A percentile compares a stretch with the other conserved stretches of the same genome.
Evolutionary conservation across 768 basidiomycete genomes (phyloP).

Genomic region (Calocybe cyanea): DNA sequence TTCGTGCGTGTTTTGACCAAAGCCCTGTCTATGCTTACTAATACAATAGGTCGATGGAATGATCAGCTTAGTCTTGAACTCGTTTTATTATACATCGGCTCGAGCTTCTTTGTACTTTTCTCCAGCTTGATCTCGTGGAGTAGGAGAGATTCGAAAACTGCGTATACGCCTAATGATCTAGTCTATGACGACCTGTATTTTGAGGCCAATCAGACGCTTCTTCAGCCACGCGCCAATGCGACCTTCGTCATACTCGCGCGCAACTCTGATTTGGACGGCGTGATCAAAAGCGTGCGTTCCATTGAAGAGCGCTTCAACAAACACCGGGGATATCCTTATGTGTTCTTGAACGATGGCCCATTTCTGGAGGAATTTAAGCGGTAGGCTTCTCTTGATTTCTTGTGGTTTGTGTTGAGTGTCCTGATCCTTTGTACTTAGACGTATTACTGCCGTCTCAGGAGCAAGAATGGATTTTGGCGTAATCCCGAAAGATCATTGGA

Average conservation of each 20-base stretch:
- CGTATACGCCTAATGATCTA: no score
- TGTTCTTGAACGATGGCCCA: constrained; percentile 83
- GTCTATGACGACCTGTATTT: not conserved
- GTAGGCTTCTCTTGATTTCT: no score
- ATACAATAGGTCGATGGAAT: no score
- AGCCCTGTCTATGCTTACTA: no score
- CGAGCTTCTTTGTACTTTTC: no score
- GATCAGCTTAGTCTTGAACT: no score
- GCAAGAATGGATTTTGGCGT: constrained; percentile 49
- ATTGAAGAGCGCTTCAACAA: constrained; percentile 83
- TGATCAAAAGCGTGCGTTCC: constrained; percentile 63
- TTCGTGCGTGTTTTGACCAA: no score
- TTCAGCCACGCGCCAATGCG: constrained; percentile 30
- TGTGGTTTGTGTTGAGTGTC: not conserved
- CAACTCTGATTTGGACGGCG: constrained; percentile 58
- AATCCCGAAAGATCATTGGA: constrained; percentile 70
- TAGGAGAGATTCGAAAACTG: no score
- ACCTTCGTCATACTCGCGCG: constrained; percentile 52
- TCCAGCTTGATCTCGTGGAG: no score
- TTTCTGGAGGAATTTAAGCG: constrained; percentile 75
- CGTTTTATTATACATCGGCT: no score
- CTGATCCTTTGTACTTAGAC: constrained; percentile 12
- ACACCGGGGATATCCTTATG: constrained; percentile 77
- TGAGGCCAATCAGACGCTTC: not conserved
- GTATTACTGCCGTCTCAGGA: constrained; percentile 21